A percentile compares a stretch with the other conserved stretches of the same genome.
phyloP scores from a whole-genome alignment of 208 protist species.

The Trypanosoma cruzi region DNA sequence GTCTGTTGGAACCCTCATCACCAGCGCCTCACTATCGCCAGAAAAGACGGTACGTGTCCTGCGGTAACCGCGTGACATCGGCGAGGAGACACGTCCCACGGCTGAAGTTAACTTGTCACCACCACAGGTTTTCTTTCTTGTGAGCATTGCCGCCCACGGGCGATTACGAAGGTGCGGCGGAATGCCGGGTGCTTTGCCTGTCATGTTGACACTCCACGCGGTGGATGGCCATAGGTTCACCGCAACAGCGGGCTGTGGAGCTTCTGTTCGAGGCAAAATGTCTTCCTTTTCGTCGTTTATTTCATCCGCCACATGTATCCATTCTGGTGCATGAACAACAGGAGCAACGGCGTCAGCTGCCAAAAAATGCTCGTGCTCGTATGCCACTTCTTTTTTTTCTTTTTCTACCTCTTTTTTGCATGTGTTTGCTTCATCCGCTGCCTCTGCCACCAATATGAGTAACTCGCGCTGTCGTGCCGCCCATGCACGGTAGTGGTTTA shows the following conservation, averaged over 20 bases:
- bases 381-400: neutral
- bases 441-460: neutral
- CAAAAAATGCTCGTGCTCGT: neutral
- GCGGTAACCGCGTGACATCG: neutral
- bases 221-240: neutral
- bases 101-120: neutral
- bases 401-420: neutral
- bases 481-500: conserved; percentile 11
- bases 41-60: neutral
- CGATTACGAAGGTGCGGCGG: conserved; percentile 25
- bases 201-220: conserved; percentile 29
- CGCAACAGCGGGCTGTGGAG: neutral
- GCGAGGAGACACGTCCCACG: neutral
- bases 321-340: neutral
- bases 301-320: neutral
- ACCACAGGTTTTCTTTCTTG: neutral
- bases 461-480: neutral
- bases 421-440: neutral
- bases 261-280: conserved; percentile 5
- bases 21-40: neutral
- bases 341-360: no score
- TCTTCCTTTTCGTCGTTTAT: conserved; percentile 15
- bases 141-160: conserved; percentile 17
- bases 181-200: conserved; percentile 1
- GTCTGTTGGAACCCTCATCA: neutral